phyloP scores from a whole-genome alignment of 805 yeast species.

The Kazachstania taianensis region DNA sequence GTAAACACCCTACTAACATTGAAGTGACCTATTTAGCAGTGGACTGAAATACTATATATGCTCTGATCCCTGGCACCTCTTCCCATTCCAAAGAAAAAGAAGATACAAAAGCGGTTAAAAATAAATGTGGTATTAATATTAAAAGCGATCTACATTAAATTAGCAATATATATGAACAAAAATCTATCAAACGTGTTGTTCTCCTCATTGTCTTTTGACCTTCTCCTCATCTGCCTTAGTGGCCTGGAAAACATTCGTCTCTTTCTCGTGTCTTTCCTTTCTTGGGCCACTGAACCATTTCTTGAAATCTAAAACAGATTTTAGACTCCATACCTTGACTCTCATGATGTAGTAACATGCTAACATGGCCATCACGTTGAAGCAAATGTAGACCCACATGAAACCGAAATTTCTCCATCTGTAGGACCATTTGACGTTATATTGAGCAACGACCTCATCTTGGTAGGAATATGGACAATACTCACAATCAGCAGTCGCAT shows the following conservation, averaged over 20 bases:
- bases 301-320: slow-evolving; percentile 29
- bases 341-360: slow-evolving; percentile 29
- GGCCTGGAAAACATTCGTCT: slow-evolving; percentile 33
- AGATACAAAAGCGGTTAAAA: too few species aligned
- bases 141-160: too few species aligned
- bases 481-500: slow-evolving; percentile 43
- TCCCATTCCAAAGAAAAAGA: background rate
- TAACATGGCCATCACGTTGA: slow-evolving; percentile 35
- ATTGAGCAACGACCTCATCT: slow-evolving; percentile 45
- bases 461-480: slow-evolving; percentile 52
- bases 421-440: slow-evolving; percentile 32
- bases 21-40: too few species aligned
- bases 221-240: slow-evolving; percentile 33
- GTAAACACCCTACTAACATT: too few species aligned
- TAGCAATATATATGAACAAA: too few species aligned
- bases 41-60: too few species aligned
- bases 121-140: too few species aligned
- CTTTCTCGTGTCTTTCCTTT: slow-evolving; percentile 40
- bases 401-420: slow-evolving; percentile 64
- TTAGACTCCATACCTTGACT: slow-evolving; percentile 31
- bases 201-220: slow-evolving; percentile 13
- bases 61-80: too few species aligned
- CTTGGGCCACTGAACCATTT: slow-evolving; percentile 35
- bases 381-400: slow-evolving; percentile 35
- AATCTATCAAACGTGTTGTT: too few species aligned